Base-by-base conservation (phyloP, 176 grass and related monocot species). In the Eleusine coracana region DNA sequence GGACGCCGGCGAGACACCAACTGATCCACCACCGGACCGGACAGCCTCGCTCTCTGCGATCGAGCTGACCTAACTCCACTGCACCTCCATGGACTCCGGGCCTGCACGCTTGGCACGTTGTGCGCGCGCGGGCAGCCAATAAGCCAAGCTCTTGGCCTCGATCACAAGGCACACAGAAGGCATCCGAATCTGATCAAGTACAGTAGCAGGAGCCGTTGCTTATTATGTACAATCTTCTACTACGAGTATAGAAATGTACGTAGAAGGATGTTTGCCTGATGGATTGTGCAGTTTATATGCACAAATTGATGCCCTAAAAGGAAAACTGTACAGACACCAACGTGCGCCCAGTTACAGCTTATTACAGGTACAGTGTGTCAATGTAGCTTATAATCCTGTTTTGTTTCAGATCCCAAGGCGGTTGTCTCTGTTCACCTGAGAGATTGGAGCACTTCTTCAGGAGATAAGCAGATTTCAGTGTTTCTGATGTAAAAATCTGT, bases 1-100 rank as follows among this genome's bases (percentile, higher is more conserved):
- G 79, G 79, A 69, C 42, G 79, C 86, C 55, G 74, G 68, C 86
- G 73, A 82, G 79, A 82, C 86, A 87, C 54, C 66, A 17, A 51
- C 84, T 23, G 21, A 59, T 2, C 56, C 18, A 20, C 18, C 75
- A 11, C 3, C 28, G 31, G 31, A 34, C n/a, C n/a, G n/a, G 31
- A 34, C 31, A 34, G 31, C 31, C 31, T n/a, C n/a, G n/a, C n/a
- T n/a, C 46, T 55, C 74, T 87, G 64, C 71, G 45, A 11, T 42
- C 41, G 49, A 3, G 15, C 63, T 70, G 73, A 54, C 86, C 86
- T 70, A 82, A 82, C 75, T 82, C 52, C 65, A 81, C 86, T 87
- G 79, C 86, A 76, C 37, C 36, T 59, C 37, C 38, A 70, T 56
- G 50, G 21, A 40, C 31, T 69, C 4, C 40, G 71, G 50, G 71